Evolutionary conservation across 495 filamentous ascomycete species (phyloP).

Genomic region (Cryomyces minteri): DNA sequence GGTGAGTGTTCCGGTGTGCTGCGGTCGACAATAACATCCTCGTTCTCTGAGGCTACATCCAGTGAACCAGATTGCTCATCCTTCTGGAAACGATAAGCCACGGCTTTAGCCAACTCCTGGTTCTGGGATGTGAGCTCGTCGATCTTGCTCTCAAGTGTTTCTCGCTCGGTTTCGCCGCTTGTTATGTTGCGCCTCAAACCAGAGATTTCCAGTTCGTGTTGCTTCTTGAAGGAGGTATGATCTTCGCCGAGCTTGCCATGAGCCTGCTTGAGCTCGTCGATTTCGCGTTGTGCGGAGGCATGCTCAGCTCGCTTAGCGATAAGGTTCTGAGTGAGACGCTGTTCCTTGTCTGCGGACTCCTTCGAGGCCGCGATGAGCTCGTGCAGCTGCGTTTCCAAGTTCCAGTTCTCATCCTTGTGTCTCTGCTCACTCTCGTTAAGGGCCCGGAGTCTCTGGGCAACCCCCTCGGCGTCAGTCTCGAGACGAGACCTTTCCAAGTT

Average conservation of each 20-base stretch:
- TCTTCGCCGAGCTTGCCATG: conserved; percentile 70
- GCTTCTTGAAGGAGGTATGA: conserved; percentile 51
- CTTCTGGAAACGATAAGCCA: conserved; percentile 49
- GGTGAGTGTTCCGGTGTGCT: conserved; percentile 78
- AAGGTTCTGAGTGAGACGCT: conserved; percentile 54
- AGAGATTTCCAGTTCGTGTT: conserved; percentile 73
- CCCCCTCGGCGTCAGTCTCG: conserved; percentile 62
- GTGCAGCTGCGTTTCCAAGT: conserved; percentile 73
- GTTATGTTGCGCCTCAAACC: conserved; percentile 55
- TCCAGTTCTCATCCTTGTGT: conserved; percentile 98
- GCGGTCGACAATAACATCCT: conserved; percentile 45
- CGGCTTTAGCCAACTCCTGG: conserved; percentile 66
- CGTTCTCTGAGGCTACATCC: conserved; percentile 40
- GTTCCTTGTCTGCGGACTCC: conserved; percentile 61
- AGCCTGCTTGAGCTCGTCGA: conserved; percentile 69
- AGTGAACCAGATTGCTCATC: conserved; percentile 34
- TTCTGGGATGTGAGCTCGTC: conserved; percentile 78
- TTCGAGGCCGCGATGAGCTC: conserved; percentile 51
- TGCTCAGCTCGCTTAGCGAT: conserved; percentile 56
- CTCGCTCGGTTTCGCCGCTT: conserved; percentile 55
- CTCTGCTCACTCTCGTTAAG: conserved; percentile 87
- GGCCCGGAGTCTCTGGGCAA: conserved; percentile 56
- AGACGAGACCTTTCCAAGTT: conserved; percentile 57
- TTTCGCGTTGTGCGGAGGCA: conserved; percentile 51
- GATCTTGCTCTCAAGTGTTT: conserved; percentile 56